Evolutionary conservation across 2,329 filamentous ascomycete genomes (phyloP).

Genomic region (Penicillium sp.): DNA sequence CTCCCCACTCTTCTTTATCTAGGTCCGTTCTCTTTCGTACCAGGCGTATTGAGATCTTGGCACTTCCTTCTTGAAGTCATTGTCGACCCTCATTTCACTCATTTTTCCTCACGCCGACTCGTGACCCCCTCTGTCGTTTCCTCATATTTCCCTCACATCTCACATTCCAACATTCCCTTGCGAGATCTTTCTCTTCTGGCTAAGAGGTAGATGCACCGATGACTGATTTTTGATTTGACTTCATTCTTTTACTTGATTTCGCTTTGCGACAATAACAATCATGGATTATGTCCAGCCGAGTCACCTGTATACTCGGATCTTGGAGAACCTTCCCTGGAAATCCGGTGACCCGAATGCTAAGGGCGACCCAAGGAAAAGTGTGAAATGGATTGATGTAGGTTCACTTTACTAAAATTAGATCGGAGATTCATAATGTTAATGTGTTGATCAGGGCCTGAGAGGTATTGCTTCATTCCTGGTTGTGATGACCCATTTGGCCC

Average conservation of each 20-base stretch:
- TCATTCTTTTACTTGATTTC: background rate
- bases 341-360: conserved; percentile 15
- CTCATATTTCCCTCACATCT: background rate
- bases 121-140: background rate
- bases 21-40: conserved; percentile 6
- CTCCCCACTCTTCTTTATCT: conserved; percentile 7
- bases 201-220: conserved; percentile 11
- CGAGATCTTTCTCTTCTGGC: conserved; percentile 7
- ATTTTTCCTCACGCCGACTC: background rate
- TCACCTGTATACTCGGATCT: conserved; percentile 19
- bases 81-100: conserved; percentile 2
- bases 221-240: conserved; percentile 5
- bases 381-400: conserved; percentile 20
- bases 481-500: conserved; percentile 53
- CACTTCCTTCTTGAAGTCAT: conserved; percentile 3
- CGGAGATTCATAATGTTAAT: background rate
- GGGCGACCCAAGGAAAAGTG: conserved; percentile 18
- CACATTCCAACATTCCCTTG: conserved; percentile 9
- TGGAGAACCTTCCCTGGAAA: conserved; percentile 25
- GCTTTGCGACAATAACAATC: background rate
- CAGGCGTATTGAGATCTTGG: conserved; percentile 7
- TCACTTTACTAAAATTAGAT: background rate
- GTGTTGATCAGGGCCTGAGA: conserved; percentile 46
- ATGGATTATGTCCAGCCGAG: conserved; percentile 22
- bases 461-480: conserved; percentile 57